Percentiles rank a stretch among this genome's conserved stretches.
Conservation (phyloP, 352 stramenopile genomes). For the Phytophthora quininea region DNA sequence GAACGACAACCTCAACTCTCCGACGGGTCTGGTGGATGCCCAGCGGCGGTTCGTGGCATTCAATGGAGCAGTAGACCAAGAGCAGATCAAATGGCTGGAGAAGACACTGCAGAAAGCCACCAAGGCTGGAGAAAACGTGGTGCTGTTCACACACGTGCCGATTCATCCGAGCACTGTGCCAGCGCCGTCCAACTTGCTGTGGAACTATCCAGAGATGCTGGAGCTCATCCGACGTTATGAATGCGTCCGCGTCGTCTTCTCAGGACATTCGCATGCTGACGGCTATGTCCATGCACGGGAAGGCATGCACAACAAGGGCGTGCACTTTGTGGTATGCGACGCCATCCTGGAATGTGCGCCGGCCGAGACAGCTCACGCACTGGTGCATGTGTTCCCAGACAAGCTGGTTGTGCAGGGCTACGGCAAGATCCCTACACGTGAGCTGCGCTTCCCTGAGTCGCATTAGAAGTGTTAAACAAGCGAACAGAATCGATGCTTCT, state of each 20-base stretch:
- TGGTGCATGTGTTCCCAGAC: constrained; percentile 63
- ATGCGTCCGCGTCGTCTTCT: constrained; percentile 73
- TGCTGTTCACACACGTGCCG: constrained; percentile 81
- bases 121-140: constrained; percentile 46
- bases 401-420: constrained; percentile 59
- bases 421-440: constrained; percentile 64
- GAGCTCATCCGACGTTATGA: constrained; percentile 42
- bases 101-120: constrained; percentile 38
- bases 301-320: constrained; percentile 41
- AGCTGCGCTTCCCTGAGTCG: constrained; percentile 44
- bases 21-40: constrained; percentile 45
- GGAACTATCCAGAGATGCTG: constrained; percentile 81
- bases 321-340: constrained; percentile 77
- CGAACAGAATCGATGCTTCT: constrained; percentile 7
- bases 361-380: constrained; percentile 60
- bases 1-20: constrained; percentile 83
- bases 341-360: constrained; percentile 74
- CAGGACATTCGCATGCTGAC: constrained; percentile 70
- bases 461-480: constrained; percentile 9
- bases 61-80: constrained; percentile 69
- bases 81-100: constrained; percentile 68
- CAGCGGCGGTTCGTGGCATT: constrained; percentile 75
- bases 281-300: constrained; percentile 50
- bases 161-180: constrained; percentile 53
- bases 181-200: constrained; percentile 56